phyloP scores from a whole-genome alignment of 2,329 filamentous ascomycete genomes.

The Davidsoniella virescens region DNA sequence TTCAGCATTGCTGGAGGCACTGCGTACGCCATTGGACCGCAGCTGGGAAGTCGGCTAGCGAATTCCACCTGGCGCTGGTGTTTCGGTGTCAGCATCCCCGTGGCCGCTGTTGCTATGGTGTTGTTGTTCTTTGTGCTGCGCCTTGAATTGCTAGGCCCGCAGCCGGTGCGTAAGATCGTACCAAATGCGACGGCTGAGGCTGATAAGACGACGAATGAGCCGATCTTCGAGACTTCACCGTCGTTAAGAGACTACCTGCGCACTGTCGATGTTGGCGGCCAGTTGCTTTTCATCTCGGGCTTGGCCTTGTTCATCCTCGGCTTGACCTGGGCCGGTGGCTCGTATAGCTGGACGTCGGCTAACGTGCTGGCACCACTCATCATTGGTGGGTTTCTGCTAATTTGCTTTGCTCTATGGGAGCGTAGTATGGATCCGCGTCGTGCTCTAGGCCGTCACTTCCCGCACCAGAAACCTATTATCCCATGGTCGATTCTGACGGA shows the following conservation, averaged over 20 bases:
- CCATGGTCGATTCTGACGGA: slow-evolving; percentile 41
- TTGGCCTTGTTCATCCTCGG: slow-evolving; percentile 37
- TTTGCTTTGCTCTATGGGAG: slow-evolving; percentile 33
- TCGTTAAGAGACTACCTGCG: background rate
- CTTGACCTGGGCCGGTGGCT: slow-evolving; percentile 38
- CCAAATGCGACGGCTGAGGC: slow-evolving; percentile 17
- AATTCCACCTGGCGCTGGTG: slow-evolving; percentile 47
- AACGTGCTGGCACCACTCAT: slow-evolving; percentile 33
- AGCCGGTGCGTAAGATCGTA: slow-evolving; percentile 29
- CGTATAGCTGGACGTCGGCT: slow-evolving; percentile 33
- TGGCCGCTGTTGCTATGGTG: slow-evolving; percentile 34
- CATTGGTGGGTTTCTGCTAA: slow-evolving; percentile 26
- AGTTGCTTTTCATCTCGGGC: slow-evolving; percentile 38
- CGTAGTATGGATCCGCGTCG: slow-evolving; percentile 36
- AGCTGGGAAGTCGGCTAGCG: slow-evolving; percentile 39
- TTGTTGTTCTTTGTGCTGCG: slow-evolving; percentile 40
- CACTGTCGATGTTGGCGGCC: slow-evolving; percentile 36
- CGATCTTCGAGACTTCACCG: slow-evolving; percentile 15
- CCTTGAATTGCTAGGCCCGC: slow-evolving; percentile 39
- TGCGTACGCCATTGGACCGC: slow-evolving; percentile 43
- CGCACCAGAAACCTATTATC: slow-evolving; percentile 44
- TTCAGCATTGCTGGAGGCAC: slow-evolving; percentile 44
- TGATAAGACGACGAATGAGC: slow-evolving; percentile 15
- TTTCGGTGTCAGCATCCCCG: slow-evolving; percentile 47
- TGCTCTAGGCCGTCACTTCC: slow-evolving; percentile 29